phyloP scores from a whole-genome alignment of 176 grass and related monocot genomes.

The Lolium perenne region DNA sequence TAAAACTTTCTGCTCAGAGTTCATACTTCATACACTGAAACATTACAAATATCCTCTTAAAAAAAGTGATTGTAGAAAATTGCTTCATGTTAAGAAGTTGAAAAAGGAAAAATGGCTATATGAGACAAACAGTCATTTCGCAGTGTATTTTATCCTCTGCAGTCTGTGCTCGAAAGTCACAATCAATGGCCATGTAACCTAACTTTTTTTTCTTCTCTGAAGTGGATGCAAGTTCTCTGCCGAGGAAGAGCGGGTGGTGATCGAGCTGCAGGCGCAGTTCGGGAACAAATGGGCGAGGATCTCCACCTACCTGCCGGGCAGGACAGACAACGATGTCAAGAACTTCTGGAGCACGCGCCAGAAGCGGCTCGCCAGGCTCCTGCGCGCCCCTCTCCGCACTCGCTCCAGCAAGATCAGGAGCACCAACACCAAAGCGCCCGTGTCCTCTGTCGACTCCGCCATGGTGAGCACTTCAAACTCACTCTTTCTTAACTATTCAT shows the following conservation, averaged over 20 bases:
- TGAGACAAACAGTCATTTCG: not conserved
- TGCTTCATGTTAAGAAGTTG: not conserved
- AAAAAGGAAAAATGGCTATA: not conserved
- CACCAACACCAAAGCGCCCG: conserved; percentile 25
- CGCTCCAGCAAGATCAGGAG: conserved; percentile 33
- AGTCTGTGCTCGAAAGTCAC: not conserved
- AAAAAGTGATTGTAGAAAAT: not conserved
- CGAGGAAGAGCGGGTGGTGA: conserved; percentile 70
- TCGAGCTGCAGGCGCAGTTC: conserved; percentile 69
- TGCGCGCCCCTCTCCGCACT: conserved; percentile 37
- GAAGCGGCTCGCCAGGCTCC: conserved; percentile 76
- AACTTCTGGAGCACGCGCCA: conserved; percentile 92
- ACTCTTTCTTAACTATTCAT: not conserved
- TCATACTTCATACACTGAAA: not conserved
- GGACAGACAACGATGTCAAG: conserved; percentile 90
- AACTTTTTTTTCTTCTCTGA: not conserved
- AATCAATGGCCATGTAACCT: not conserved
- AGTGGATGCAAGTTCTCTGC: conserved; percentile 69
- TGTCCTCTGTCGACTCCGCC: not conserved
- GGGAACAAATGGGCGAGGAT: conserved; percentile 98
- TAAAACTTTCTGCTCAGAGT: not conserved
- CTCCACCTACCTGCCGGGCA: conserved; percentile 65
- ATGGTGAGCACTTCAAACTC: conserved; percentile 24
- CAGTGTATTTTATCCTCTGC: not conserved
- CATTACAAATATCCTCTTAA: not conserved